Evolutionary conservation across 257 asterid genomes (phyloP).

Genomic region (Pogostemon cablin): DNA sequence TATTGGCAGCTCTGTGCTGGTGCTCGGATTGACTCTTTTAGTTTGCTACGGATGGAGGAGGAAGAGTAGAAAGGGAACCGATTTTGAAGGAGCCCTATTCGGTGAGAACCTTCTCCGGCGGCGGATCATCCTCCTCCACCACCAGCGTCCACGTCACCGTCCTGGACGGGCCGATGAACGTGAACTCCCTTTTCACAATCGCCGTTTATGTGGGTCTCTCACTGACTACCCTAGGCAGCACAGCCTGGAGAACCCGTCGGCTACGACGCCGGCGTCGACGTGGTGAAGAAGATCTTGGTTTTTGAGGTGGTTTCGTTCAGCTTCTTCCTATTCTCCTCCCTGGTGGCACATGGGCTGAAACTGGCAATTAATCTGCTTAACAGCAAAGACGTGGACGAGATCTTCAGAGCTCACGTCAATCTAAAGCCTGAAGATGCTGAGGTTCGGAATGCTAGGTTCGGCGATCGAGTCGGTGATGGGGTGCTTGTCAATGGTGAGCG

Average conservation of each 20-base stretch:
- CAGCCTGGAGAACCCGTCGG: slow-evolving; percentile 66
- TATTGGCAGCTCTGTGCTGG: not conserved
- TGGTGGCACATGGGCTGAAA: slow-evolving; percentile 84
- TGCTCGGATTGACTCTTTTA: not conserved
- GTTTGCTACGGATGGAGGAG: not conserved
- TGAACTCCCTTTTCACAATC: slow-evolving; percentile 83
- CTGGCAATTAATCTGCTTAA: slow-evolving; percentile 73
- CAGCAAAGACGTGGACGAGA: slow-evolving; percentile 74
- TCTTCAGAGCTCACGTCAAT: slow-evolving; percentile 70
- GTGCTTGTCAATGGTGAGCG: slow-evolving; percentile 83
- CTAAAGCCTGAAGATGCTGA: slow-evolving; percentile 43
- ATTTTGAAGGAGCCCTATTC: slow-evolving; percentile 37
- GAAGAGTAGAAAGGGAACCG: not conserved
- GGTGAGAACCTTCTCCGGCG: slow-evolving; percentile 36
- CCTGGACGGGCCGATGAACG: slow-evolving; percentile 85
- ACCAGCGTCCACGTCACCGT: slow-evolving; percentile 88
- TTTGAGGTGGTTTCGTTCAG: slow-evolving; percentile 91
- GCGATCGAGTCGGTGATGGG: slow-evolving; percentile 89
- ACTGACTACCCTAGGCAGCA: slow-evolving; percentile 70
- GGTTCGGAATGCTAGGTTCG: slow-evolving; percentile 82
- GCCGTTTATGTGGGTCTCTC: slow-evolving; percentile 88
- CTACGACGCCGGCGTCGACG: slow-evolving; percentile 80
- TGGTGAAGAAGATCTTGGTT: slow-evolving; percentile 65
- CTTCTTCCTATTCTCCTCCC: slow-evolving; percentile 90
- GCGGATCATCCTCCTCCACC: slow-evolving; percentile 41